Percentiles rank a stretch among this genome's conserved stretches.
phyloP scores from a whole-genome alignment of 2,329 filamentous ascomycete genomes.

The Neofusicoccum umdonicola region DNA sequence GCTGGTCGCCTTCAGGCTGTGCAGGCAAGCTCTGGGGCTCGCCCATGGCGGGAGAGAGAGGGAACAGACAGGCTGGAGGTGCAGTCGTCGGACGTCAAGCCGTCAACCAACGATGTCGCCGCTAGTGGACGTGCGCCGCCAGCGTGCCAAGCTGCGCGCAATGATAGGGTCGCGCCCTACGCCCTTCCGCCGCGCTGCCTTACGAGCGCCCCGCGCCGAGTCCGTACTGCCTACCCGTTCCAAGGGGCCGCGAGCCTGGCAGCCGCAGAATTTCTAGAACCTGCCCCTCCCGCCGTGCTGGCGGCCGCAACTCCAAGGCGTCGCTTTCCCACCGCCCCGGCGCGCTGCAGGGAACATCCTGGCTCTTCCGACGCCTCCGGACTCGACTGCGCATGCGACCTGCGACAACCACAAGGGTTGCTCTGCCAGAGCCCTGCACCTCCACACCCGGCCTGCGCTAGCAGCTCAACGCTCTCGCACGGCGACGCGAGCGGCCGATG shows the following conservation, averaged over 20 bases:
- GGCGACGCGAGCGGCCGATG: neutral
- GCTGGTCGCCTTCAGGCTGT: constrained; percentile 1
- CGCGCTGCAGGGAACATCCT: neutral
- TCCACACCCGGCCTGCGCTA: constrained; percentile 1
- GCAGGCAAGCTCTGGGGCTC: constrained; percentile 16
- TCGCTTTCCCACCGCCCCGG: neutral
- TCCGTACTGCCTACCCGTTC: too few species aligned
- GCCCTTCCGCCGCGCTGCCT: neutral
- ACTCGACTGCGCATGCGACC: neutral
- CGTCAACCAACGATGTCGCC: constrained; percentile 7
- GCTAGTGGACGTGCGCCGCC: neutral
- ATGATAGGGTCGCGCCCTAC: neutral
- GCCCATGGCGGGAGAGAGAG: constrained; percentile 10
- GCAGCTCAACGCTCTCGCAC: constrained; percentile 6
- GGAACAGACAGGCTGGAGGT: neutral
- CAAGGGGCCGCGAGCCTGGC: too few species aligned
- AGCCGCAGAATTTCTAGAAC: neutral
- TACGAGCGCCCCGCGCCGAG: constrained; percentile 1
- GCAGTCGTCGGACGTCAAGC: constrained; percentile 8
- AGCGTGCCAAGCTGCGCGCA: neutral
- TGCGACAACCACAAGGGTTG: neutral
- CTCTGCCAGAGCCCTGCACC: neutral
- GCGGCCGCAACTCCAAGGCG: neutral
- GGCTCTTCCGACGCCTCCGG: constrained; percentile 10
- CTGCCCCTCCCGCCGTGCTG: neutral